Percentiles rank a stretch among this genome's conserved stretches.
phyloP scores from a whole-genome alignment of 2,329 filamentous ascomycete species.

The Sphaerostilbella broomeana region DNA sequence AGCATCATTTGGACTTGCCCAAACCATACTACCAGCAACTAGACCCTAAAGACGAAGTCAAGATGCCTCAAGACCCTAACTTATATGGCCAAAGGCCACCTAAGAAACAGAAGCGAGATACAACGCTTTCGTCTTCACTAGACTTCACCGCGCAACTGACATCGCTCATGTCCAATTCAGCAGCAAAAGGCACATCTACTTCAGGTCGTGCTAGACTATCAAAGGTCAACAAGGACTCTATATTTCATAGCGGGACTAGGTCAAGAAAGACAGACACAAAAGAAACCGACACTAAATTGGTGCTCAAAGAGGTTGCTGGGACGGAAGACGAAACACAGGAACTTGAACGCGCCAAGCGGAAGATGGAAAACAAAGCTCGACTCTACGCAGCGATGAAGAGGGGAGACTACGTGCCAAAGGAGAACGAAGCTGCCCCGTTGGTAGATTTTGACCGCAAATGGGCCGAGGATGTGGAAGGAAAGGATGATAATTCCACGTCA shows the following conservation, averaged over 20 bases:
- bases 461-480: conserved; percentile 59
- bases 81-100: conserved; percentile 71
- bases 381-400: conserved; percentile 86
- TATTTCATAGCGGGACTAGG: conserved; percentile 26
- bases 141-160: conserved; percentile 86
- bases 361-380: conserved; percentile 84
- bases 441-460: conserved; percentile 97
- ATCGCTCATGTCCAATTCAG: conserved; percentile 61
- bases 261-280: conserved; percentile 23
- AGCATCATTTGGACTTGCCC: too few relatives aligned
- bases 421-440: conserved; percentile 59
- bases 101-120: conserved; percentile 63
- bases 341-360: conserved; percentile 64
- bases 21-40: too few relatives aligned
- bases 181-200: conserved; percentile 32
- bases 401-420: conserved; percentile 68
- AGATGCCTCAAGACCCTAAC: conserved; percentile 58
- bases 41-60: conserved; percentile 6
- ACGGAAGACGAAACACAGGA: conserved; percentile 60
- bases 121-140: conserved; percentile 65
- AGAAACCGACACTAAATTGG: conserved; percentile 47
- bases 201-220: conserved; percentile 40
- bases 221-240: conserved; percentile 44
- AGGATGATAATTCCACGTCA: conserved; percentile 52
- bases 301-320: conserved; percentile 46